Conservation (phyloP, 495 filamentous ascomycete species). For the Penicillium steckii region DNA sequence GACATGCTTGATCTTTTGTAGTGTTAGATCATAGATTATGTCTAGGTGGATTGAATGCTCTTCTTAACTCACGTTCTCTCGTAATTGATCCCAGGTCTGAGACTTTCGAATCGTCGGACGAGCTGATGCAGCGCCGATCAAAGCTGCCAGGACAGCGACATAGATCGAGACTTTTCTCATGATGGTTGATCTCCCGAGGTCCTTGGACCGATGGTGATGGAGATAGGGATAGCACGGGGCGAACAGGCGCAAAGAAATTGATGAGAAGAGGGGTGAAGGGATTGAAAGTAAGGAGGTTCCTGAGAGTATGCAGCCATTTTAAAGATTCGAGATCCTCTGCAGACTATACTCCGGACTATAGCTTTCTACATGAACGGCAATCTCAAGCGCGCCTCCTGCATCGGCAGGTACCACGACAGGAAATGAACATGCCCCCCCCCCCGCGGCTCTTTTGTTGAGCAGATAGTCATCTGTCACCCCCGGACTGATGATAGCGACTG, state of each 20-base stretch:
- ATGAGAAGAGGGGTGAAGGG: no score
- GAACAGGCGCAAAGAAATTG: no score
- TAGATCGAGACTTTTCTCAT: conserved; percentile 22
- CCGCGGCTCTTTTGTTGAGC: not conserved
- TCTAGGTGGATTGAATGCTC: not conserved
- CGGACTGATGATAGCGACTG: not conserved
- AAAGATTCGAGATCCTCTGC: conserved; percentile 1
- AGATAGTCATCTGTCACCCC: not conserved
- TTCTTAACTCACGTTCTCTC: conserved; percentile 29
- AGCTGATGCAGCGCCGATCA: conserved; percentile 16
- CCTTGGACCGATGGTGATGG: no score
- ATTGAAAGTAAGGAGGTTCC: no score
- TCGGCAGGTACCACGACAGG: not conserved
- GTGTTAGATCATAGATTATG: not conserved
- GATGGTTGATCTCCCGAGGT: not conserved
- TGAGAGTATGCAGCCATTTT: conserved; percentile 1
- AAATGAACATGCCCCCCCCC: not conserved
- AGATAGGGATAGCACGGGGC: no score
- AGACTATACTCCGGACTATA: no score
- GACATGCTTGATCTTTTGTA: conserved; percentile 42
- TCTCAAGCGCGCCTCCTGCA: not conserved
- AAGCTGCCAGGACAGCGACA: conserved; percentile 11
- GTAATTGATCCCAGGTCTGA: conserved; percentile 25
- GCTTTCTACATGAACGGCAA: not conserved
- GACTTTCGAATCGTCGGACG: conserved; percentile 13